Conservation (phyloP, 192 early-diverging fungal genomes). For the Podila horticola region DNA sequence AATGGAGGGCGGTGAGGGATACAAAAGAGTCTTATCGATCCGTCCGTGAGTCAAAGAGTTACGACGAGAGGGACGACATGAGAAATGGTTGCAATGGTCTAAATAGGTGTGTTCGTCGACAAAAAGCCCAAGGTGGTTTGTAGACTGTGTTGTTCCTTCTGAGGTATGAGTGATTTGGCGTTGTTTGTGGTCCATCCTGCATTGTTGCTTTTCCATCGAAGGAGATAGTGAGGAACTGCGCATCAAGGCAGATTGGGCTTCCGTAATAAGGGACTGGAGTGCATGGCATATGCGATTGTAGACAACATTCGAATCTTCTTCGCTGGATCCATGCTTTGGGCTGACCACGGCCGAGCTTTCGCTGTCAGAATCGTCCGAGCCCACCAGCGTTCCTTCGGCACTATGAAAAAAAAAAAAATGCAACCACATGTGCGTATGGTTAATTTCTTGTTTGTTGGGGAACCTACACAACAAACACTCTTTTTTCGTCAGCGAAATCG, state of each 20-base stretch:
- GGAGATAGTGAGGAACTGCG: conserved; percentile 4
- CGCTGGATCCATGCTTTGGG: conserved; percentile 30
- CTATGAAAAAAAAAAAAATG: conserved; percentile 7
- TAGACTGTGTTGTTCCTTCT: background rate
- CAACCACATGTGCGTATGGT: background rate
- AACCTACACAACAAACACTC: background rate
- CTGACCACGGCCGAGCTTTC: conserved; percentile 22
- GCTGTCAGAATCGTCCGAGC: conserved; percentile 31
- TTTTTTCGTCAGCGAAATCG: no score
- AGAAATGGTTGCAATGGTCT: background rate
- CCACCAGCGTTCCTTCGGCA: conserved; percentile 44
- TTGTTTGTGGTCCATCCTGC: conserved; percentile 5
- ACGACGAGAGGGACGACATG: background rate
- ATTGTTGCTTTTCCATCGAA: conserved; percentile 1
- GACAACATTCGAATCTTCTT: conserved; percentile 40
- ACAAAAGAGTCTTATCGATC: background rate
- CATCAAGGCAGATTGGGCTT: conserved; percentile 29
- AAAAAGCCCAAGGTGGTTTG: background rate
- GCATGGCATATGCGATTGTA: conserved; percentile 45
- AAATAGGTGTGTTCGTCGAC: background rate
- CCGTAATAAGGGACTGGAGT: conserved; percentile 33
- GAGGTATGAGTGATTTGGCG: background rate
- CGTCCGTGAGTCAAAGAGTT: background rate
- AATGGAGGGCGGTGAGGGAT: background rate
- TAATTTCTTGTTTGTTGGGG: background rate